Base-by-base conservation (phyloP, 163 green algal genomes). In the Coccomyxa subellipsoidea region DNA sequence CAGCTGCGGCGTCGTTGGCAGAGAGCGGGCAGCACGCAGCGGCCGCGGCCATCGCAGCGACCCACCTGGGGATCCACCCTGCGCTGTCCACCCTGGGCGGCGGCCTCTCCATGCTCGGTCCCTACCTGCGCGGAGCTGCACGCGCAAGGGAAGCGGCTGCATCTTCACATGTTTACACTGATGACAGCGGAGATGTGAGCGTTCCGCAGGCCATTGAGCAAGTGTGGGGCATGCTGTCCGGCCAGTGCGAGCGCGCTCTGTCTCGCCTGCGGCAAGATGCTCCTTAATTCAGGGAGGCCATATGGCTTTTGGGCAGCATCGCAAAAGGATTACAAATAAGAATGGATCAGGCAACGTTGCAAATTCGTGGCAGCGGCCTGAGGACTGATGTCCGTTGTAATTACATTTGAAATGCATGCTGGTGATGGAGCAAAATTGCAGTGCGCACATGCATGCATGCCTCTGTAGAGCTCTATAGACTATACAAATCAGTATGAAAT, bases 51-150 rank as follows among this genome's bases (percentile, higher is more conserved):
- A 36, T 79, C 29, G 73, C 73, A 31, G 38, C 36, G 23, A 0
- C 25, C 7, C 73, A 79, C 73, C 35, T 59, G 23, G 73, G 73
- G 18, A 38, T 66, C 31, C 73, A 79, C 38, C 73, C 73, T n/a
- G 73, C 73, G 12, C 21, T 79, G 37, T 38, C 73, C 2, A 35
- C 32, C 73, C 23, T 79, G 12, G 37, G 36, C 25, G 37, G 37
- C 36, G 37, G 37, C 37, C 36, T 59, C 36, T n/a, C 73, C 8
- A 6, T 79, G 36, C 38, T 79, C 18, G 23, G 37, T 18, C 73
- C 36, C 4, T 79, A 59, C 73, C 73, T 79, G 73, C 21, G 27
- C 70, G 70, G 66, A 32, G 66, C 66, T 32, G 66, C 66, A 12
- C 29, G n/a, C 66, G 6, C 66, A 35, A 23, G 10, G n/a, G 29